phyloP scores from a whole-genome alignment of 148 eudicot genomes.

The Fagopyrum homotropicum region DNA sequence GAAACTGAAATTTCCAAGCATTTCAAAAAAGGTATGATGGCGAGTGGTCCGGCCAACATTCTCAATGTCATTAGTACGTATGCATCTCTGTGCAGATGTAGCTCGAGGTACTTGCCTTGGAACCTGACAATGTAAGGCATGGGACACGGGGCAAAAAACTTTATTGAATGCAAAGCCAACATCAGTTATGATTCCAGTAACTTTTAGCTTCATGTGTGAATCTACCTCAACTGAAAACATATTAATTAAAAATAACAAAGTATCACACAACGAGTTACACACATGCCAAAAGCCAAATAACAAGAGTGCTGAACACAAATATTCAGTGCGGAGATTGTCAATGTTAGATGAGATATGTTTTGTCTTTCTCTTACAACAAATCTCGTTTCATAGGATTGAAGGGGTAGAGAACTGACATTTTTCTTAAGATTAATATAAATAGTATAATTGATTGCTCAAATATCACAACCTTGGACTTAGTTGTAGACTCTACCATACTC shows the following conservation, averaged over 20 bases:
- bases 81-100: slow-evolving; percentile 88
- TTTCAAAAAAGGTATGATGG: slow-evolving; percentile 95
- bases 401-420: not conserved
- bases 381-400: not conserved
- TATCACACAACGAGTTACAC: not conserved
- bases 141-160: not conserved
- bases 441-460: no score
- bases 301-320: not conserved
- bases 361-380: not conserved
- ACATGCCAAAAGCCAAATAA: not conserved
- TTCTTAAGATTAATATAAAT: no score
- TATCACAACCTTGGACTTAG: no score
- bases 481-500: no score
- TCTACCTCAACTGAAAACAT: not conserved
- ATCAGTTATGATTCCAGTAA: not conserved
- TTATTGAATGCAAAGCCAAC: not conserved
- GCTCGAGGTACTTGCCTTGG: slow-evolving; percentile 85
- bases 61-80: slow-evolving; percentile 93
- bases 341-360: not conserved
- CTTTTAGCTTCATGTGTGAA: not conserved
- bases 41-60: slow-evolving; percentile 94
- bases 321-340: not conserved
- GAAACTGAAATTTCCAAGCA: slow-evolving; percentile 98
- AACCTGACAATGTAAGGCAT: slow-evolving; percentile 36
- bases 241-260: not conserved